A percentile compares a stretch with the other conserved stretches of the same genome.
phyloP scores from a whole-genome alignment of 2,329 filamentous ascomycete species.

The Fusarium fracticaudum region DNA sequence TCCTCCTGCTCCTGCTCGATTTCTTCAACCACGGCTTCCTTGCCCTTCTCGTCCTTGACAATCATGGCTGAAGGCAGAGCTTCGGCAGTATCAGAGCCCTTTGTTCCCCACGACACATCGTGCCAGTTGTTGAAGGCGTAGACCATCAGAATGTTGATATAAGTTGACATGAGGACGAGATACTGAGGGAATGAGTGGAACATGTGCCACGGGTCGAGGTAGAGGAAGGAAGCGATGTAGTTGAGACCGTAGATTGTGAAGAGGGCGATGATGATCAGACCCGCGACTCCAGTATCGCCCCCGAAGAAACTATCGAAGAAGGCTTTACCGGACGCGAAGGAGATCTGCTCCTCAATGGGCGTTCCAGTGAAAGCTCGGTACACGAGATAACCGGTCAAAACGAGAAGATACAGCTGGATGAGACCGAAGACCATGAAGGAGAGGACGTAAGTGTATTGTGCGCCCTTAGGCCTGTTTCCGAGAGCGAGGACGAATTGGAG shows the following conservation, averaged over 20 bases:
- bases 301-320: constrained; percentile 40
- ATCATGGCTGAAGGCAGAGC: constrained; percentile 35
- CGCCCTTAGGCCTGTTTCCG: constrained; percentile 38
- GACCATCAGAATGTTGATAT: constrained; percentile 42
- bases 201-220: constrained; percentile 43
- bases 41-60: constrained; percentile 33
- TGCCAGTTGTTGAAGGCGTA: constrained; percentile 43
- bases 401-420: constrained; percentile 36
- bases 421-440: constrained; percentile 39
- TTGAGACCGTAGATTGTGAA: constrained; percentile 40
- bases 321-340: constrained; percentile 27
- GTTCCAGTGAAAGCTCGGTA: constrained; percentile 34
- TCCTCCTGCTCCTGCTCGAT: constrained; percentile 39
- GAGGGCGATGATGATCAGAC: constrained; percentile 38
- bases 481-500: constrained; percentile 39
- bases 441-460: constrained; percentile 38
- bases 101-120: constrained; percentile 40
- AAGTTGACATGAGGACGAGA: constrained; percentile 39
- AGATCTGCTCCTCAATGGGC: constrained; percentile 37
- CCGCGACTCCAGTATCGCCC: constrained; percentile 31
- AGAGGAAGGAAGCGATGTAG: constrained; percentile 38
- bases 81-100: constrained; percentile 36
- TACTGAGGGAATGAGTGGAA: constrained; percentile 42
- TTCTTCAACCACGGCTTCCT: constrained; percentile 36
- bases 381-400: constrained; percentile 37